Evolutionary conservation across 345 rosid genomes (phyloP).

Genomic region (Gossypium bickii): DNA sequence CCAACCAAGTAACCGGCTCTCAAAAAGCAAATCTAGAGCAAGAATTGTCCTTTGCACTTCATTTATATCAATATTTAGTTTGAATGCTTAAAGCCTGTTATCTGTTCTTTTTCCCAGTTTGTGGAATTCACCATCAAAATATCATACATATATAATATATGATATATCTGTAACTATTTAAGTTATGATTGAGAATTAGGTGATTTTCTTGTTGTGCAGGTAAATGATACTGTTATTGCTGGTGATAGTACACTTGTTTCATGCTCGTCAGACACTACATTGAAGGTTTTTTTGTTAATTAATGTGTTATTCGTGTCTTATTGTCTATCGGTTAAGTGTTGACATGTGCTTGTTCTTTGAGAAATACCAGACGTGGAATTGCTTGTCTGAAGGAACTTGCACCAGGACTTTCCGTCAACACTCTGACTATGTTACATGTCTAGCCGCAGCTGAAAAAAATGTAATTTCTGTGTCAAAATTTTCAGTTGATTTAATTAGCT

Average conservation of each 20-base stretch:
- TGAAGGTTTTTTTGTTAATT: constrained; percentile 57
- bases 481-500: constrained; percentile 26
- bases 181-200: constrained; percentile 4
- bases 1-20: background rate
- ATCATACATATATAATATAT: background rate
- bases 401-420: constrained; percentile 87
- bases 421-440: constrained; percentile 94
- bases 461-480: constrained; percentile 49
- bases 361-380: constrained; percentile 68
- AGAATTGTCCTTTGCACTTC: background rate
- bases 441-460: constrained; percentile 83
- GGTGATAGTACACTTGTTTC: constrained; percentile 87
- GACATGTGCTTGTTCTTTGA: constrained; percentile 9
- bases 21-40: constrained; percentile 1
- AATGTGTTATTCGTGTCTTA: constrained; percentile 7
- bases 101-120: background rate
- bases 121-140: background rate
- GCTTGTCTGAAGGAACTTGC: constrained; percentile 84
- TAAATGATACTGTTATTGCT: constrained; percentile 76
- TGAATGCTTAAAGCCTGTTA: constrained; percentile 6
- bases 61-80: background rate
- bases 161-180: background rate
- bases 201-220: constrained; percentile 43
- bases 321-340: constrained; percentile 12
- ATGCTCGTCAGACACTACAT: constrained; percentile 91